phyloP scores from a whole-genome alignment of 306 rosid genomes.

The Begonia fuchsioides region DNA sequence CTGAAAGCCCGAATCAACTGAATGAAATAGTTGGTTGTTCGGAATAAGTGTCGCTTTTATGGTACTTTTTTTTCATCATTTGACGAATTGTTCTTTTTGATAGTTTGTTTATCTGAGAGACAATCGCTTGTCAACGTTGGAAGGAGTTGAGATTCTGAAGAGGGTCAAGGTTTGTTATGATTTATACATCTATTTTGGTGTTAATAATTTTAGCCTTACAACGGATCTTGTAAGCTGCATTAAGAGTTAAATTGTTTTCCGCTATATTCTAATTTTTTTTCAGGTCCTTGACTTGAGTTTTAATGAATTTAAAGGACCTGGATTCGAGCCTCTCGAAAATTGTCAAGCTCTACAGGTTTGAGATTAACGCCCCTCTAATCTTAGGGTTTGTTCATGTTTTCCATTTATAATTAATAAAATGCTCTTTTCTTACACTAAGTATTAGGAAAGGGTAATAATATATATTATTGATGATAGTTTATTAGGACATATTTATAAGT shows the following conservation, averaged over 20 bases:
- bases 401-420: too few relatives aligned
- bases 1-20: too few relatives aligned
- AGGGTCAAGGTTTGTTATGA: constrained; percentile 71
- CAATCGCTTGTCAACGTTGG: constrained; percentile 83
- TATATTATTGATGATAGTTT: too few relatives aligned
- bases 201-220: too few relatives aligned
- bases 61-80: background rate
- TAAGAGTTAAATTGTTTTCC: background rate
- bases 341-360: constrained; percentile 85
- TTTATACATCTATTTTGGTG: too few relatives aligned
- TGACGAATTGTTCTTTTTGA: constrained; percentile 21
- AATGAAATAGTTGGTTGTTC: too few relatives aligned
- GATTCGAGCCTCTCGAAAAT: constrained; percentile 94
- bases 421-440: too few relatives aligned
- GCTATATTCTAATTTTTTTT: background rate
- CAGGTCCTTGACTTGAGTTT: constrained; percentile 99
- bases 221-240: too few relatives aligned
- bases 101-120: constrained; percentile 97
- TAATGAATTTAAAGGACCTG: constrained; percentile 96
- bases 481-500: too few relatives aligned
- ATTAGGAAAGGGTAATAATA: too few relatives aligned
- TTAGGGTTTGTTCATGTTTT: too few relatives aligned
- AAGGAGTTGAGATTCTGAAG: constrained; percentile 76
- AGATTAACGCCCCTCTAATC: background rate
- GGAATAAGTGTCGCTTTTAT: too few relatives aligned